Percentiles rank a stretch among this genome's conserved stretches.
These are phyloP conservation scores for Alloteropsis semialata DNA, from an alignment of 176 grass and related monocot species.

Conservation along the genomic window DNA sequence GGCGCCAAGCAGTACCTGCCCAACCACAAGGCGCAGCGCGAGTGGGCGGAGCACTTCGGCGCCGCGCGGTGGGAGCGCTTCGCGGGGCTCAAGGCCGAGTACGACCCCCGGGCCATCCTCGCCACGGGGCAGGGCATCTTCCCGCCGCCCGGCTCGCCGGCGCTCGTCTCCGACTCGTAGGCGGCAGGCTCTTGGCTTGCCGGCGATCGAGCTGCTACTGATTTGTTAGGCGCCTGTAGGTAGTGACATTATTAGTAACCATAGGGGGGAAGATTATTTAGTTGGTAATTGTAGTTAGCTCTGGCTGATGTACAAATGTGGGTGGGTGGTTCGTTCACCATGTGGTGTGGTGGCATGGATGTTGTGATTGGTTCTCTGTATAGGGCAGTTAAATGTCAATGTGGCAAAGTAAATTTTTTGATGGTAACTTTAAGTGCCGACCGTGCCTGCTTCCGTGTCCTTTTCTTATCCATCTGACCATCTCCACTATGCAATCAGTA, in stretches of 20 bases:
- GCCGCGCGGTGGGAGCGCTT: constrained; percentile 50
- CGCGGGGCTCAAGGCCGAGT: constrained; percentile 52
- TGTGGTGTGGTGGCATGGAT: not conserved
- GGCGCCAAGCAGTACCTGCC: constrained; percentile 85
- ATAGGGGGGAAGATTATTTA: constrained; percentile 23
- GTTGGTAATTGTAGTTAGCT: not conserved
- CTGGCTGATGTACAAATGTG: constrained; percentile 21
- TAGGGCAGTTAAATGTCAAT: not conserved
- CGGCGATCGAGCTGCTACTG: not conserved
- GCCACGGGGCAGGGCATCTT: constrained; percentile 87
- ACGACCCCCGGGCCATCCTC: constrained; percentile 64
- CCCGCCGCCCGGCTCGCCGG: constrained; percentile 12
- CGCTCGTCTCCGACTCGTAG: not conserved
- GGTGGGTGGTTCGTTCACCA: not conserved
- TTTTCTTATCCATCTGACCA: not conserved
- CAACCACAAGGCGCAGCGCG: constrained; percentile 53
- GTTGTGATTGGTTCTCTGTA: not conserved
- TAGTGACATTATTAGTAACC: not conserved
- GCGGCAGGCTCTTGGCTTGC: not conserved
- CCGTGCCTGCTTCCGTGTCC: not conserved
- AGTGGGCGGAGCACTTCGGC: constrained; percentile 82
- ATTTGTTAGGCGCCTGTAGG: not conserved
- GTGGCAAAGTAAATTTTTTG: not conserved
- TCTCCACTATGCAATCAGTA: too few species aligned
- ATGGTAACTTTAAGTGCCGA: not conserved